Percentiles rank a stretch among this genome's conserved stretches.
Conservation (phyloP, 2,329 filamentous ascomycete species). For the Exophiala xenobiotica region DNA sequence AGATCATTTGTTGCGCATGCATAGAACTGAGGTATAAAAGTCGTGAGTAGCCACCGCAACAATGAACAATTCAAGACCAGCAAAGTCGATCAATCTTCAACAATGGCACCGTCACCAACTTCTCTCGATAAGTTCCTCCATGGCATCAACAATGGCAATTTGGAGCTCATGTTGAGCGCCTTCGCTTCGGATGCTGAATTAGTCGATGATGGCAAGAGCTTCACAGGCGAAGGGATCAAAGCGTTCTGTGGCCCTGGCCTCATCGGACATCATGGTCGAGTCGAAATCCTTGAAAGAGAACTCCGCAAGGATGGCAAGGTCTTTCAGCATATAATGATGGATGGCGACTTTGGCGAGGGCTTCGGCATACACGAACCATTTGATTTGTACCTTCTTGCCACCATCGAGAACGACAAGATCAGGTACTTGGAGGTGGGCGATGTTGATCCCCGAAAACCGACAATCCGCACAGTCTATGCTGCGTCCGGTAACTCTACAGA, state of each 20-base stretch:
- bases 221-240: constrained; percentile 16
- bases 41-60: neutral
- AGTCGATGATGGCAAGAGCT: constrained; percentile 20
- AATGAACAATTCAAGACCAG: neutral
- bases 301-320: constrained; percentile 7
- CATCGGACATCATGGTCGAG: constrained; percentile 10
- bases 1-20: neutral
- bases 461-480: constrained; percentile 21
- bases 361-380: constrained; percentile 23
- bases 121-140: constrained; percentile 14
- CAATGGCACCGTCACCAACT: constrained; percentile 9
- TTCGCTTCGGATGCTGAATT: constrained; percentile 19
- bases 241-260: constrained; percentile 15
- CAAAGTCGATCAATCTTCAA: neutral
- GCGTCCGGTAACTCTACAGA: constrained; percentile 9
- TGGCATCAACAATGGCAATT: constrained; percentile 17
- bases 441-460: constrained; percentile 11
- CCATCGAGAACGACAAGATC: constrained; percentile 13
- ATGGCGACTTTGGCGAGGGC: constrained; percentile 18
- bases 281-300: constrained; percentile 10
- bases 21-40: neutral
- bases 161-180: constrained; percentile 14
- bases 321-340: constrained; percentile 18
- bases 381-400: constrained; percentile 17
- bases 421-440: constrained; percentile 18